A percentile compares a stretch with the other conserved stretches of the same genome.
Evolutionary conservation across 1,284 basidiomycete species (phyloP).

Genomic region (Moesziomyces sp.): DNA sequence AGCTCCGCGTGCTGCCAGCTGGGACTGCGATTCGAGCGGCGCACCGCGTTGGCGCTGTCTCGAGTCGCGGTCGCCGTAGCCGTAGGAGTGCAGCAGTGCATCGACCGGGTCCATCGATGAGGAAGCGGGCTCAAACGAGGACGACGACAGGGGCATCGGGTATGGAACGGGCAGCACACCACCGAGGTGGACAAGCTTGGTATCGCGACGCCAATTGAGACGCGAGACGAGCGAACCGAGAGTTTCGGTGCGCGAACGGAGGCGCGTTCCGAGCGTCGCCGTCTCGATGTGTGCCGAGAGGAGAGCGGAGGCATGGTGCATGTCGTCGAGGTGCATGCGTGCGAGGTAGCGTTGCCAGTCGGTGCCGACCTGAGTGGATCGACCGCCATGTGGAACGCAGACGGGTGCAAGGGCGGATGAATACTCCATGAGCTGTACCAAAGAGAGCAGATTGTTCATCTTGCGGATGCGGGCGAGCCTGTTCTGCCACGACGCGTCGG

Average conservation of each 20-base stretch:
- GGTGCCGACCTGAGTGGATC: slow-evolving; percentile 14
- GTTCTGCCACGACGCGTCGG: slow-evolving; percentile 16
- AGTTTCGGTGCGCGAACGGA: slow-evolving; percentile 46
- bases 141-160: slow-evolving; percentile 29
- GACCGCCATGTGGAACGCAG: slow-evolving; percentile 15
- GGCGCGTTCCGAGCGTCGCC: slow-evolving; percentile 54
- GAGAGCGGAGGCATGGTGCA: slow-evolving; percentile 55
- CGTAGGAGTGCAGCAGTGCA: slow-evolving; percentile 54
- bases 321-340: slow-evolving; percentile 29
- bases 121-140: background rate
- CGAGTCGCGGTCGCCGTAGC: slow-evolving; percentile 33
- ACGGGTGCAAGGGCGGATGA: slow-evolving; percentile 49
- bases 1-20: slow-evolving; percentile 22
- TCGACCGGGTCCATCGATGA: slow-evolving; percentile 50
- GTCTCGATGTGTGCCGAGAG: slow-evolving; percentile 60
- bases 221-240: slow-evolving; percentile 43
- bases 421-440: slow-evolving; percentile 41
- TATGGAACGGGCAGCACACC: slow-evolving; percentile 58
- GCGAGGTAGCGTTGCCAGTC: slow-evolving; percentile 25
- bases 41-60: slow-evolving; percentile 24
- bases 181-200: slow-evolving; percentile 57
- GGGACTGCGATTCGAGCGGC: slow-evolving; percentile 28
- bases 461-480: slow-evolving; percentile 32
- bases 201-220: slow-evolving; percentile 63
- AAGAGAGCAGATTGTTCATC: slow-evolving; percentile 56